Conservation (phyloP, 2,329 filamentous ascomycete genomes). For the Shiraia sp. region DNA sequence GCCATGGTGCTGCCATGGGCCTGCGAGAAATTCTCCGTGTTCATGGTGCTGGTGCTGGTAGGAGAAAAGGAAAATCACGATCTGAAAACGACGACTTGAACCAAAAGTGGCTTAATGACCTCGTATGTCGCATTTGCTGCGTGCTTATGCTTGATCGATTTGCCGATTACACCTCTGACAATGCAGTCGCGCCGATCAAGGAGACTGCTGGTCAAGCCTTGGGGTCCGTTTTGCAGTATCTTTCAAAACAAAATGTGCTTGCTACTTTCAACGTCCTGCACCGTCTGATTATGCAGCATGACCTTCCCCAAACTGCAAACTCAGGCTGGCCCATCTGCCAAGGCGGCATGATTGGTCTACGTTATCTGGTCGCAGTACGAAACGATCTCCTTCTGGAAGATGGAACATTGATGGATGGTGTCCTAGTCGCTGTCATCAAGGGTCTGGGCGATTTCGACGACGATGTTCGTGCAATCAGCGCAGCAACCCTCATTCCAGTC, state of each 20-base stretch:
- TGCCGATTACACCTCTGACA: conserved; percentile 96
- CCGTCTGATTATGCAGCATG: conserved; percentile 88
- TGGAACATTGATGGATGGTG: conserved; percentile 84
- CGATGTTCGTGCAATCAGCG: conserved; percentile 94
- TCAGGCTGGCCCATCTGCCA: conserved; percentile 85
- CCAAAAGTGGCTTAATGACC: conserved; percentile 85
- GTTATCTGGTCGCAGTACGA: conserved; percentile 92
- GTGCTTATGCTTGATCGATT: conserved; percentile 98
- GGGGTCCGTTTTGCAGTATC: conserved; percentile 83
- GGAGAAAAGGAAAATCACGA: conserved; percentile 69
- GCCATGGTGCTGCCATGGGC: conserved; percentile 94
- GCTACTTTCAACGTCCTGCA: conserved; percentile 83
- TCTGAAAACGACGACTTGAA: conserved; percentile 79
- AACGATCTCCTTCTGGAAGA: conserved; percentile 89
- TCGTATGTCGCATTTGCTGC: conserved; percentile 92
- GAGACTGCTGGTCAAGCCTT: conserved; percentile 95
- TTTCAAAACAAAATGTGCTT: conserved; percentile 78
- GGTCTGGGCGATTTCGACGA: conserved; percentile 89
- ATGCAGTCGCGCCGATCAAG: conserved; percentile 91
- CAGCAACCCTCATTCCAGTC: conserved; percentile 95
- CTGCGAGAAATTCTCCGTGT: conserved; percentile 87
- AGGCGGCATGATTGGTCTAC: conserved; percentile 94
- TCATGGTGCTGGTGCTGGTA: conserved; percentile 88
- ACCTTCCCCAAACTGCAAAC: conserved; percentile 60
- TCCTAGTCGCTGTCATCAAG: conserved; percentile 91